These are phyloP conservation scores for Cordyceps pruinosa DNA, from an alignment of 2,329 filamentous ascomycete genomes.

Conservation along the genomic window DNA sequence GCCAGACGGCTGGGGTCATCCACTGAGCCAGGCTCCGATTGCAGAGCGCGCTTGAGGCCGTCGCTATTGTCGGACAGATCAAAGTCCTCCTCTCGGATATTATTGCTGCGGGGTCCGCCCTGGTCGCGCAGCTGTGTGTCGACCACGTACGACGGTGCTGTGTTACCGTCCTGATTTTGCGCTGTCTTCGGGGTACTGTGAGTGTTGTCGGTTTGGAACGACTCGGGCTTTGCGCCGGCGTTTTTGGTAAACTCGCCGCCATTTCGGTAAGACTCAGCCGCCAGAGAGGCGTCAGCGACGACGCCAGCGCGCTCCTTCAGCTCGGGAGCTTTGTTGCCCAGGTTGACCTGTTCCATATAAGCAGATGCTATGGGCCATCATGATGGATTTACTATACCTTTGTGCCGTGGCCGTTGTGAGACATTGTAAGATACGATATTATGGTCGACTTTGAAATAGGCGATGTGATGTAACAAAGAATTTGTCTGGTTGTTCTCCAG, in stretches of 20 bases:
- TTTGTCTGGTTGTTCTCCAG: not conserved
- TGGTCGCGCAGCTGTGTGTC: conserved; percentile 26
- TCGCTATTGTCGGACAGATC: conserved; percentile 28
- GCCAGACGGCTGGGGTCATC: conserved; percentile 41
- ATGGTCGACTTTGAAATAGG: not conserved
- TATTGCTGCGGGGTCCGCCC: conserved; percentile 37
- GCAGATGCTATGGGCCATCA: not conserved
- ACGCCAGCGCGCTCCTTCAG: conserved; percentile 56
- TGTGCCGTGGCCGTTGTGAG: not conserved
- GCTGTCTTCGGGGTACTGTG: conserved; percentile 12
- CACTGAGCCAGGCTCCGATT: conserved; percentile 38
- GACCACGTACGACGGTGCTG: conserved; percentile 33
- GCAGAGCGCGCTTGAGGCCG: conserved; percentile 32
- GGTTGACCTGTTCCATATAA: conserved; percentile 33
- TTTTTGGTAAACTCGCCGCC: conserved; percentile 58
- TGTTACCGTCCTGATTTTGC: conserved; percentile 15
- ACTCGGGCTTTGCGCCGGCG: conserved; percentile 34
- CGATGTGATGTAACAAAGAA: not conserved
- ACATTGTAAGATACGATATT: not conserved
- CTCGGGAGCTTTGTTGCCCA: conserved; percentile 39
- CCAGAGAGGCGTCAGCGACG: conserved; percentile 64
- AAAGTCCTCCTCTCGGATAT: conserved; percentile 32
- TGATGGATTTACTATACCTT: not conserved
- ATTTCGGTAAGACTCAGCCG: conserved; percentile 59
- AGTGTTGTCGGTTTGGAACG: not conserved